Evolutionary conservation across 1,284 basidiomycete species (phyloP).

Genomic region (Peniophora sp.): DNA sequence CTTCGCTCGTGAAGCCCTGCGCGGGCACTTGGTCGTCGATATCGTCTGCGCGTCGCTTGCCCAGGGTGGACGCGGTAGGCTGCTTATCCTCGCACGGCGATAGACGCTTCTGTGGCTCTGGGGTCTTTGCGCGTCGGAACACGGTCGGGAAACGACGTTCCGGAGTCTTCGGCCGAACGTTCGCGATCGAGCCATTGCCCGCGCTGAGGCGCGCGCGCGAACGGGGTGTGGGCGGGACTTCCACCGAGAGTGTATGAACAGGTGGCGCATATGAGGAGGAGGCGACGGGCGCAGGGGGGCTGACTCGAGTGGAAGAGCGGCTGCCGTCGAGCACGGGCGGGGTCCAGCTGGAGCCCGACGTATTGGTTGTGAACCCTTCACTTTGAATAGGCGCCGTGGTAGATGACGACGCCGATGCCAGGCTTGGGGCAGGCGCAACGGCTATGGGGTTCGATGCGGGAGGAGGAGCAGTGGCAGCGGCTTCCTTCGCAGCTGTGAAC

Average conservation of each 20-base stretch:
- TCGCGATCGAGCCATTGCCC: conserved; percentile 29
- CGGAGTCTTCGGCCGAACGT: conserved; percentile 45
- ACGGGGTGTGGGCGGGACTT: conserved; percentile 19
- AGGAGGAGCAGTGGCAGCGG: conserved; percentile 9
- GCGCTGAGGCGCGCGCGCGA: conserved; percentile 30
- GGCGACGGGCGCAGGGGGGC: conserved; percentile 5
- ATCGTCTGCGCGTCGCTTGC: conserved; percentile 68
- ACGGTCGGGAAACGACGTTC: conserved; percentile 34
- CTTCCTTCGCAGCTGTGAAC: conserved; percentile 42
- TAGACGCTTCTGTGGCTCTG: conserved; percentile 24
- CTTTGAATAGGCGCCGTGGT: too few relatives aligned
- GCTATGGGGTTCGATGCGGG: neutral
- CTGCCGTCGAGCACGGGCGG: conserved; percentile 2
- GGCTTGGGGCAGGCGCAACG: conserved; percentile 6
- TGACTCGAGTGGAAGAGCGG: neutral
- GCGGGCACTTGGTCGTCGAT: conserved; percentile 54
- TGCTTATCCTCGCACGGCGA: conserved; percentile 10
- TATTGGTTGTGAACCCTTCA: neutral
- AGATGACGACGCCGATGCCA: neutral
- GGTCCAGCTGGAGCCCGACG: neutral
- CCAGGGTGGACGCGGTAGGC: conserved; percentile 23
- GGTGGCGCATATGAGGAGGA: conserved; percentile 9
- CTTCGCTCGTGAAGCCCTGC: conserved; percentile 52
- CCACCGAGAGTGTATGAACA: conserved; percentile 15
- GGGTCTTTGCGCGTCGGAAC: conserved; percentile 37